phyloP scores from a whole-genome alignment of 1,284 basidiomycete genomes.

The Marasmius tenuissimus region DNA sequence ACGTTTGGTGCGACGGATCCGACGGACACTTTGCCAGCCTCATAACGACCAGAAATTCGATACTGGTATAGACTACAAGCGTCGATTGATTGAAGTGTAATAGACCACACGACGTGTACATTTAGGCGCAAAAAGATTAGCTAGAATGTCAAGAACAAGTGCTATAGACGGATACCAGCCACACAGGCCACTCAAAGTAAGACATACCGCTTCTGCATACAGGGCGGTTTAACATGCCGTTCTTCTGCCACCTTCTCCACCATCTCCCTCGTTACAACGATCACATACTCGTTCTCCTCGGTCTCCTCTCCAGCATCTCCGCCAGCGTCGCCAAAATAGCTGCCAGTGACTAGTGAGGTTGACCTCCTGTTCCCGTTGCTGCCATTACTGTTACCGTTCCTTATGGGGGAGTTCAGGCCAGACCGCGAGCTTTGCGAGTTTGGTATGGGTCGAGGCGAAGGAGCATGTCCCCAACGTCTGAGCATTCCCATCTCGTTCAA shows the following conservation, averaged over 20 bases:
- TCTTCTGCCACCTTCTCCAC: slow-evolving; percentile 14
- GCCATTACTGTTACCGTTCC: not conserved
- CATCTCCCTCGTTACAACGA: slow-evolving; percentile 16
- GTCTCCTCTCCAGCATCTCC: not conserved
- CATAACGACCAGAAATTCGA: not conserved
- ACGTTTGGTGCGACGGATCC: slow-evolving; percentile 24
- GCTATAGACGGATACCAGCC: not conserved
- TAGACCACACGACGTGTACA: not conserved
- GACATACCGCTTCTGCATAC: slow-evolving; percentile 1
- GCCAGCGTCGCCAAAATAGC: not conserved
- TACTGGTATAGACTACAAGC: not conserved
- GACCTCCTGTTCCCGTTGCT: not conserved
- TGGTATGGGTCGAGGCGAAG: not conserved
- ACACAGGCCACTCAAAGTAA: not conserved
- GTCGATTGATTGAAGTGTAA: not conserved
- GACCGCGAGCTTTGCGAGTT: not conserved
- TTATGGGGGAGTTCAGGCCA: not conserved
- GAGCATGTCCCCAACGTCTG: slow-evolving; percentile 28
- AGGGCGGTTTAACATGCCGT: slow-evolving; percentile 10
- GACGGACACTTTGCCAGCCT: not conserved
- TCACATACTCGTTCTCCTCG: slow-evolving; percentile 7
- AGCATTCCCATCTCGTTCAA: slow-evolving; percentile 87
- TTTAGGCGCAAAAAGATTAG: not conserved
- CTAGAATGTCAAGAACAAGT: not conserved
- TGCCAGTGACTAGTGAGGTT: not conserved